Conservation (phyloP, 2,329 filamentous ascomycete genomes). For the Fusarium tricinctum region DNA sequence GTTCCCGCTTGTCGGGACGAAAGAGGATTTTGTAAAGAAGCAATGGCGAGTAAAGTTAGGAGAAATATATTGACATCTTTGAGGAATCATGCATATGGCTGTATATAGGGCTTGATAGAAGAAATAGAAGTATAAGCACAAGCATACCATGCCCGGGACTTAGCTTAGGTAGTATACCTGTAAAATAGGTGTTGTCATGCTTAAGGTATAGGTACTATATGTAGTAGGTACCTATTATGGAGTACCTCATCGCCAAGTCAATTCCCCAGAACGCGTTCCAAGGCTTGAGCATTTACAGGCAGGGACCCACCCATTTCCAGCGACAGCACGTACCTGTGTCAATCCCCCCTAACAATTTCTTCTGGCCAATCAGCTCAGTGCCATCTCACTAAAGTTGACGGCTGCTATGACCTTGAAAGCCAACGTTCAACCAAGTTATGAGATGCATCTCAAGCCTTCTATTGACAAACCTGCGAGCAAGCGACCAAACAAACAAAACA, state of each 20-base stretch:
- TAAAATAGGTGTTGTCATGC: too few relatives aligned
- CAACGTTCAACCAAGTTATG: constrained; percentile 17
- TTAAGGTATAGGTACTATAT: too few relatives aligned
- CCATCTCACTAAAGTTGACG: constrained; percentile 29
- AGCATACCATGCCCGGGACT: too few relatives aligned
- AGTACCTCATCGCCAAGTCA: background rate
- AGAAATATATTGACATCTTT: too few relatives aligned
- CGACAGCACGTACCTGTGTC: constrained; percentile 9
- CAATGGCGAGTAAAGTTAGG: background rate
- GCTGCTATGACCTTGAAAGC: constrained; percentile 28
- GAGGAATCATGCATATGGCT: too few relatives aligned
- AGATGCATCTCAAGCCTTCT: constrained; percentile 21
- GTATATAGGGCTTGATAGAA: too few relatives aligned
- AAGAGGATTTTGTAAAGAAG: background rate
- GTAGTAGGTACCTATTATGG: background rate
- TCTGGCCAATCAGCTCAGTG: constrained; percentile 27
- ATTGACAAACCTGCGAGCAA: constrained; percentile 14
- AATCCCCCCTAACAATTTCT: constrained; percentile 40
- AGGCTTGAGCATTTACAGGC: constrained; percentile 12
- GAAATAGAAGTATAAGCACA: too few relatives aligned
- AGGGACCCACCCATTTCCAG: constrained; percentile 6
- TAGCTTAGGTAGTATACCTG: too few relatives aligned
- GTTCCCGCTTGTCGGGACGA: constrained; percentile 17
- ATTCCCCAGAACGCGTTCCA: constrained; percentile 25
- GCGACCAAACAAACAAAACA: constrained; percentile 17